These are phyloP conservation scores for Lachnellula arida DNA, from an alignment of 2,329 filamentous ascomycete species.

Conservation along the genomic window DNA sequence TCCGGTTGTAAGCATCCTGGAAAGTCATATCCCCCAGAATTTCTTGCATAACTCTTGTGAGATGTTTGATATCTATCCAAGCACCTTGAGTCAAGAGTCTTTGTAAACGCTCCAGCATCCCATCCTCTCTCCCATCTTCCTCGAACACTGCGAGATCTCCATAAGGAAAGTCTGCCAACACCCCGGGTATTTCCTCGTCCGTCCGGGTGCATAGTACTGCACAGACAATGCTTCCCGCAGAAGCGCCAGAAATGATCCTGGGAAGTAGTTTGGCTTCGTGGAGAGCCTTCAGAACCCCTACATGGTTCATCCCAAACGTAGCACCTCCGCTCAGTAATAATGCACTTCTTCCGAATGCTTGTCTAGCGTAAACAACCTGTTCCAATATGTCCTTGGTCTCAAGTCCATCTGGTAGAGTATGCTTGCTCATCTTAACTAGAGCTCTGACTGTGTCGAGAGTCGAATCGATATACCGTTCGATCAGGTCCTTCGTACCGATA, in stretches of 20 bases:
- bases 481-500: constrained; percentile 79
- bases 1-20: constrained; percentile 93
- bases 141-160: constrained; percentile 62
- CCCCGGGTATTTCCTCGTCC: constrained; percentile 56
- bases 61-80: constrained; percentile 78
- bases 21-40: constrained; percentile 89
- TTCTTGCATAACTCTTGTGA: constrained; percentile 74
- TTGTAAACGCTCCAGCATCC: constrained; percentile 62
- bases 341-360: constrained; percentile 62
- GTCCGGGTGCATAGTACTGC: constrained; percentile 59
- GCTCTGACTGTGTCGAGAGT: constrained; percentile 69
- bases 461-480: constrained; percentile 82
- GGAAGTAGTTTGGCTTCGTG: constrained; percentile 59
- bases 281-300: constrained; percentile 64
- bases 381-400: constrained; percentile 52
- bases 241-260: constrained; percentile 64
- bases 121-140: constrained; percentile 52
- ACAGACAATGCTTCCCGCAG: constrained; percentile 65
- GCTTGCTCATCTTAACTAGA: constrained; percentile 57
- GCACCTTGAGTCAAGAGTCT: constrained; percentile 76
- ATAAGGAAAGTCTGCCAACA: constrained; percentile 55
- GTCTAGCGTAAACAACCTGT: constrained; percentile 54
- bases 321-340: constrained; percentile 64
- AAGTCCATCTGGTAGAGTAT: constrained; percentile 46
- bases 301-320: constrained; percentile 69